These are phyloP conservation scores for Acmispon strigosus DNA, from an alignment of 306 rosid species.

Conservation along the genomic window DNA sequence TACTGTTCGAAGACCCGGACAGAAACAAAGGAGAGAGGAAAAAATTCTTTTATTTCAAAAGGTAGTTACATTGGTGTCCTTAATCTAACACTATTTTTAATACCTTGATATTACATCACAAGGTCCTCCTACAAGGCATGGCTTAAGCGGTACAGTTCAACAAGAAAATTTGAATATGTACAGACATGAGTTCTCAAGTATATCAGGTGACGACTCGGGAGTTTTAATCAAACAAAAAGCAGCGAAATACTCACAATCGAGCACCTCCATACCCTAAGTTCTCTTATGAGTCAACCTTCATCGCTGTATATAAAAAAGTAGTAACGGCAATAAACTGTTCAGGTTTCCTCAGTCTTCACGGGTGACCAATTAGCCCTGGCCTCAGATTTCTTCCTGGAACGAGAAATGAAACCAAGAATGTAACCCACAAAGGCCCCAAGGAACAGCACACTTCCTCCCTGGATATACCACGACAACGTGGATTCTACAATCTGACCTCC, in stretches of 20 bases:
- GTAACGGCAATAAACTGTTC: constrained; percentile 13
- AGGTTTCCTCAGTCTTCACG: constrained; percentile 61
- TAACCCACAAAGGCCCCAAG: constrained; percentile 80
- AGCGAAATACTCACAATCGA: background rate
- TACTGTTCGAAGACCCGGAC: background rate
- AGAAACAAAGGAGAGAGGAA: background rate
- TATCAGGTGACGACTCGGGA: constrained; percentile 6
- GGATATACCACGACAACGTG: constrained; percentile 43
- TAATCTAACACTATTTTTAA: background rate
- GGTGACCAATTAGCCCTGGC: constrained; percentile 48
- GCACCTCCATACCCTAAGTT: constrained; percentile 6
- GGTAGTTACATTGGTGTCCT: background rate
- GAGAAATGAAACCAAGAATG: constrained; percentile 56
- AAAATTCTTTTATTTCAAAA: background rate
- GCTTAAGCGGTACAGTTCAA: background rate
- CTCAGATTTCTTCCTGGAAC: constrained; percentile 37
- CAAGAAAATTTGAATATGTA: constrained; percentile 23
- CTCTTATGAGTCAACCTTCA: no score
- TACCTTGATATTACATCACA: background rate
- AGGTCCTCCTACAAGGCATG: background rate
- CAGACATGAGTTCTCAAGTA: background rate
- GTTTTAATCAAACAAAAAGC: background rate
- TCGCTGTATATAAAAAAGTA: background rate
- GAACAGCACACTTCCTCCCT: constrained; percentile 59
- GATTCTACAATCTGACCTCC: constrained; percentile 23